phyloP scores from a whole-genome alignment of 2,329 filamentous ascomycete species.

The Thielaviopsis musarum region DNA sequence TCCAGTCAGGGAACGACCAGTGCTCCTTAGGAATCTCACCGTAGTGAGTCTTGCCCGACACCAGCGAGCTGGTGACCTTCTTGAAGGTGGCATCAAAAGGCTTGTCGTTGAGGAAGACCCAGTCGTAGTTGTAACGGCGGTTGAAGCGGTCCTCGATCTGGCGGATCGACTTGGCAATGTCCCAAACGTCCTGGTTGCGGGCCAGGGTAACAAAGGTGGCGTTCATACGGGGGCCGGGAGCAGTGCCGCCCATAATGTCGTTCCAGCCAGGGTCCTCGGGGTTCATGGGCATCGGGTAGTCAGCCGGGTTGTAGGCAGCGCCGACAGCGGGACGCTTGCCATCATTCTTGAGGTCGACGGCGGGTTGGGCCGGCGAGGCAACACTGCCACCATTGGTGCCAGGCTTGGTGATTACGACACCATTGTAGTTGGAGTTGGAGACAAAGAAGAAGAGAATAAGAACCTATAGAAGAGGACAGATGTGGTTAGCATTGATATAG shows the following conservation, averaged over 20 bases:
- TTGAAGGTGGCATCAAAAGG: constrained; percentile 90
- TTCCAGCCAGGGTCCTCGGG: constrained; percentile 37
- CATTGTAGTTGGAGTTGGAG: constrained; percentile 38
- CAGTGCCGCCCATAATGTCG: constrained; percentile 30
- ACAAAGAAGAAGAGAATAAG: constrained; percentile 70
- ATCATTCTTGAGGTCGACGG: constrained; percentile 3
- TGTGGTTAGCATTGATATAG: constrained; percentile 10
- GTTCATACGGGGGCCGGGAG: constrained; percentile 66
- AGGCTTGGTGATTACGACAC: constrained; percentile 15
- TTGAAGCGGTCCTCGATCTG: constrained; percentile 98
- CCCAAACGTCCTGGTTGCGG: constrained; percentile 87
- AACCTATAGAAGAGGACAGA: constrained; percentile 22
- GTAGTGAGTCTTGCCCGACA: constrained; percentile 87
- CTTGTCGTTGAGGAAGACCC: constrained; percentile 96
- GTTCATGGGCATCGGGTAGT: constrained; percentile 34
- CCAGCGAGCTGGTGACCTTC: constrained; percentile 70
- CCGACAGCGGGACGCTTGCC: constrained; percentile 17
- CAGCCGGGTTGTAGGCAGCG: constrained; percentile 21
- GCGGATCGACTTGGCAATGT: constrained; percentile 88
- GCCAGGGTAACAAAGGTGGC: constrained; percentile 95
- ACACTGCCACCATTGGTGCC: constrained; percentile 16
- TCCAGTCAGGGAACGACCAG: constrained; percentile 93
- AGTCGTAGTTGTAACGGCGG: constrained; percentile 89
- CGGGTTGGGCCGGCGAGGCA: constrained; percentile 9
- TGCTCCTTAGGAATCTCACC: constrained; percentile 80